These are phyloP conservation scores for Dothideomycetes sp. DNA, from an alignment of 2,329 filamentous ascomycete species.

Conservation along the genomic window DNA sequence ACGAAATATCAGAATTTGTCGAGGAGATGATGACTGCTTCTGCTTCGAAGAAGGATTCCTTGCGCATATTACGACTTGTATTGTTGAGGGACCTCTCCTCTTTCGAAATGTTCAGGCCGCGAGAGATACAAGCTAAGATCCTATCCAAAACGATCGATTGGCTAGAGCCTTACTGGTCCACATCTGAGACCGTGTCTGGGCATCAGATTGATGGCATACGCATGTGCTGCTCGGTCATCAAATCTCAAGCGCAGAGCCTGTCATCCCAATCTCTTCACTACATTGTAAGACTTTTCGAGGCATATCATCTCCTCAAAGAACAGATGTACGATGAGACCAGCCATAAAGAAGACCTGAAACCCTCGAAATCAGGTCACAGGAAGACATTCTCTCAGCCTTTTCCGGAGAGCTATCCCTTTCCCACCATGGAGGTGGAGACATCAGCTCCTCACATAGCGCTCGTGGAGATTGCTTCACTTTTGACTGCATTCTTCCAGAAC, in stretches of 20 bases:
- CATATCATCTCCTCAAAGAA: slow-evolving; percentile 8
- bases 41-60: slow-evolving; percentile 3
- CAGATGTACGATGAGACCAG: no score
- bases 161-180: slow-evolving; percentile 91
- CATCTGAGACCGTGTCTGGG: slow-evolving; percentile 58
- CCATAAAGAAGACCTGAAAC: no score
- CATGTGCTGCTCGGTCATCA: slow-evolving; percentile 83
- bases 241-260: slow-evolving; percentile 49
- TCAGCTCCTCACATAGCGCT: slow-evolving; percentile 61
- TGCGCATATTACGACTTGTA: slow-evolving; percentile 47
- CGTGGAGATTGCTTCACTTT: slow-evolving; percentile 76
- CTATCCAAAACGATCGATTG: slow-evolving; percentile 38
- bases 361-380: no score
- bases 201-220: slow-evolving; percentile 91
- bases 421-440: slow-evolving; percentile 53
- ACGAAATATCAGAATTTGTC: slow-evolving; percentile 83
- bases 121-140: slow-evolving; percentile 62
- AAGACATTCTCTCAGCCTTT: slow-evolving; percentile 68
- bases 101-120: slow-evolving; percentile 68
- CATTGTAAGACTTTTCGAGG: slow-evolving; percentile 7
- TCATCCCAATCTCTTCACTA: slow-evolving; percentile 9
- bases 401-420: slow-evolving; percentile 82
- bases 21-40: slow-evolving; percentile 21
- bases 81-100: slow-evolving; percentile 86
- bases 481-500: slow-evolving; percentile 65